These are phyloP conservation scores for Sphagnurus paluster DNA, from an alignment of 1,284 basidiomycete species.

Conservation along the genomic window DNA sequence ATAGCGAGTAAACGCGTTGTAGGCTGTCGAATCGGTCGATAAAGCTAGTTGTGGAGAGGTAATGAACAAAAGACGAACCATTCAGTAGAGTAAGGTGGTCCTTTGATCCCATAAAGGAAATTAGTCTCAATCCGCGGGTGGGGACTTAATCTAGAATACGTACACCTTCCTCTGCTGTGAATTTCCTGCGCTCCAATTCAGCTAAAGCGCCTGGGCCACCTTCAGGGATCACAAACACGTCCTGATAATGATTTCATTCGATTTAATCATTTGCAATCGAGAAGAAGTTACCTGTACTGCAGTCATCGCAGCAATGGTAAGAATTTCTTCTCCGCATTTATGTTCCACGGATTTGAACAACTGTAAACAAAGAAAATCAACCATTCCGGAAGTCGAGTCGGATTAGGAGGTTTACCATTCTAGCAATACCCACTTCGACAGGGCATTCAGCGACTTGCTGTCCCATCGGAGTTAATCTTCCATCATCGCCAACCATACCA, in stretches of 20 bases:
- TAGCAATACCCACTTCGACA: conserved; percentile 72
- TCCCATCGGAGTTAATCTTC: conserved; percentile 63
- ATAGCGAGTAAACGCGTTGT: conserved; percentile 87
- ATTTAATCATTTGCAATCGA: neutral
- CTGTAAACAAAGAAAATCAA: conserved; percentile 50
- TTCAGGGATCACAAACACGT: conserved; percentile 85
- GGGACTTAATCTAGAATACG: conserved; percentile 5
- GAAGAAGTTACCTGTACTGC: conserved; percentile 69
- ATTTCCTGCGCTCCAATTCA: conserved; percentile 90
- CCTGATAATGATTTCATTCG: conserved; percentile 43
- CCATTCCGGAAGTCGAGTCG: neutral
- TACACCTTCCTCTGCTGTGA: conserved; percentile 96
- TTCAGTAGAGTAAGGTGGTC: conserved; percentile 93
- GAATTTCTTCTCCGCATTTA: conserved; percentile 88
- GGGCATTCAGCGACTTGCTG: conserved; percentile 78
- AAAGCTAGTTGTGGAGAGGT: neutral
- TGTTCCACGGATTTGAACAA: conserved; percentile 83
- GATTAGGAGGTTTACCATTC: conserved; percentile 55
- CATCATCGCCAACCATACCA: conserved; percentile 74
- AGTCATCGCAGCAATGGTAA: conserved; percentile 96
- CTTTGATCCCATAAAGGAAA: too few relatives aligned
- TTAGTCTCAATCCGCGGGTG: neutral
- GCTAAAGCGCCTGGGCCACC: conserved; percentile 83
- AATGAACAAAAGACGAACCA: conserved; percentile 45
- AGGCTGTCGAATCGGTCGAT: conserved; percentile 51